Conservation (phyloP, 352 stramenopile genomes). For the Globisporangium perplexum region DNA sequence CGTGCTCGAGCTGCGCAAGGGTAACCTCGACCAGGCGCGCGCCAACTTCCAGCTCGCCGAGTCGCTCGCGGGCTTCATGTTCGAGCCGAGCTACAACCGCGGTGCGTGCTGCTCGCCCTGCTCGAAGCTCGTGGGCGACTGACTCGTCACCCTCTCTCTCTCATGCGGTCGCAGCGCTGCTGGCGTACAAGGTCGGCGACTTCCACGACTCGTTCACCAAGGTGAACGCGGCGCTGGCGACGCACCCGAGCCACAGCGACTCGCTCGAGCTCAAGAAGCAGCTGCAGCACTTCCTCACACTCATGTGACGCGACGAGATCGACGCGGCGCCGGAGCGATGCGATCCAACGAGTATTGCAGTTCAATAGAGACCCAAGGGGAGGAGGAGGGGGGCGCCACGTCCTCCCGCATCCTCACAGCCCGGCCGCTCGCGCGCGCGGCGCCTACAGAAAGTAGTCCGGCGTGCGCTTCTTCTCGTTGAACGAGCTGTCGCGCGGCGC, state of each 20-base stretch:
- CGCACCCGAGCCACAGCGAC: constrained; percentile 82
- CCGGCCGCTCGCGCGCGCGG: too few species aligned
- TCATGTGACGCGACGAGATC: constrained; percentile 40
- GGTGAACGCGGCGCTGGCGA: constrained; percentile 72
- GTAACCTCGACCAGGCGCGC: constrained; percentile 82
- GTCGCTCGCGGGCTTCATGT: constrained; percentile 82
- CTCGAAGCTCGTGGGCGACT: too few species aligned
- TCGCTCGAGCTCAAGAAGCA: constrained; percentile 87
- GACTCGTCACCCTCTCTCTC: too few species aligned
- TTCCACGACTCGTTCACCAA: constrained; percentile 89
- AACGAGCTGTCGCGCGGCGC: constrained; percentile 88
- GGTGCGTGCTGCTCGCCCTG: too few species aligned
- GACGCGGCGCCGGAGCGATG: too few species aligned
- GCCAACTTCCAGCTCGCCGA: constrained; percentile 81
- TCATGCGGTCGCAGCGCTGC: constrained; percentile 43
- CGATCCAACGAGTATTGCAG: constrained; percentile 6
- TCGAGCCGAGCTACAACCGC: constrained; percentile 90
- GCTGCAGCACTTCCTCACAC: constrained; percentile 77
- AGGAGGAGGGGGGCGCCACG: too few species aligned
- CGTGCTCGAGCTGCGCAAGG: constrained; percentile 87
- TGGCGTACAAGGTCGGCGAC: constrained; percentile 88
- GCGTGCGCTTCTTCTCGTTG: constrained; percentile 90
- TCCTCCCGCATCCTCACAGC: too few species aligned
- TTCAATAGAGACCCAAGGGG: constrained; percentile 12
- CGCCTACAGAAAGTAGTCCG: constrained; percentile 90